Evolutionary conservation across 768 basidiomycete genomes (phyloP).

Genomic region (Paxillus involutus): DNA sequence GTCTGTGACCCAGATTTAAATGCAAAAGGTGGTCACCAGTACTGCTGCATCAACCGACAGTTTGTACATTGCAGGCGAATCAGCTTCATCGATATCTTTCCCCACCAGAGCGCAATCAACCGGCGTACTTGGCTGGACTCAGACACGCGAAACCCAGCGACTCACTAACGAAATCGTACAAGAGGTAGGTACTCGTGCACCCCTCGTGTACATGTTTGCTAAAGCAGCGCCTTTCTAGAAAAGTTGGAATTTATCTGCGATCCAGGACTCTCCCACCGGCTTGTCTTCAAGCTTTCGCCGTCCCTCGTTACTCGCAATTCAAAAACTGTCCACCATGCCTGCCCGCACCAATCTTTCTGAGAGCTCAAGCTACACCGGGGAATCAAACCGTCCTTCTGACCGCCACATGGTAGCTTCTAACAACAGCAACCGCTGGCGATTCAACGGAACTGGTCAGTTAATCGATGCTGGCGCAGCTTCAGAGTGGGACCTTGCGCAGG

Average conservation of each 20-base stretch:
- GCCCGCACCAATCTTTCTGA: conserved; percentile 38
- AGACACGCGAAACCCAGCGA: conserved; percentile 40
- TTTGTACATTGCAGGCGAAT: conserved; percentile 37
- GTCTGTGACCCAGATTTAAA: conserved; percentile 48
- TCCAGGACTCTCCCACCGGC: conserved; percentile 39
- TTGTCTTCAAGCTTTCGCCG: conserved; percentile 32
- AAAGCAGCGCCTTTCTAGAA: conserved; percentile 25
- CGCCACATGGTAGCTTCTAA: conserved; percentile 36
- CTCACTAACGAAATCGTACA: conserved; percentile 35
- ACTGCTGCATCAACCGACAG: conserved; percentile 40
- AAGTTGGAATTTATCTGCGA: conserved; percentile 48
- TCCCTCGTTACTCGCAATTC: conserved; percentile 31
- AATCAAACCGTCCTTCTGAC: conserved; percentile 35
- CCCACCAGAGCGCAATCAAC: conserved; percentile 30
- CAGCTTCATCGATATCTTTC: conserved; percentile 31
- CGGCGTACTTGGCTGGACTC: conserved; percentile 48
- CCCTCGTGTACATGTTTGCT: conserved; percentile 25
- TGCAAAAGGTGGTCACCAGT: conserved; percentile 69
- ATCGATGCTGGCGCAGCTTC: conserved; percentile 52
- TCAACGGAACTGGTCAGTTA: conserved; percentile 63
- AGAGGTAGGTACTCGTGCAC: conserved; percentile 42
- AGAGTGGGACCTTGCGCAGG: conserved; percentile 73
- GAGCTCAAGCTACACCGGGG: conserved; percentile 15
- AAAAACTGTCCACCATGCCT: conserved; percentile 49
- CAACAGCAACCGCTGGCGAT: conserved; percentile 57